These are phyloP conservation scores for Neofusicoccum parvum DNA, from an alignment of 2,329 filamentous ascomycete genomes.

Conservation along the genomic window DNA sequence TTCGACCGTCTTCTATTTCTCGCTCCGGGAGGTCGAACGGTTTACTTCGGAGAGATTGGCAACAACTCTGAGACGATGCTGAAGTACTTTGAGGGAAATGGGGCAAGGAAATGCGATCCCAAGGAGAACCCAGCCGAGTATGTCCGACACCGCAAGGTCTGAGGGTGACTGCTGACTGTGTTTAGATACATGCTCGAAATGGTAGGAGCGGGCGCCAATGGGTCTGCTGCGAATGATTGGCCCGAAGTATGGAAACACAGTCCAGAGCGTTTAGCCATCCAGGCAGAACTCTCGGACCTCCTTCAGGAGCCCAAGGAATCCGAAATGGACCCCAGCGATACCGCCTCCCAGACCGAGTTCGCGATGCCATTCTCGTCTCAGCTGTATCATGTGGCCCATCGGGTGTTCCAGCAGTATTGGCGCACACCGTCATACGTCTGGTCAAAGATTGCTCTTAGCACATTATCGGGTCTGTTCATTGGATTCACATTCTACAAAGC, in stretches of 20 bases:
- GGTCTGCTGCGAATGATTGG: slow-evolving; percentile 48
- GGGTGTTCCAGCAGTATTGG: slow-evolving; percentile 51
- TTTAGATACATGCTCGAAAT: slow-evolving; percentile 63
- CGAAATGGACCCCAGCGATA: background rate
- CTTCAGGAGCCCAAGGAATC: background rate
- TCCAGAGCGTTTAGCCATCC: slow-evolving; percentile 29
- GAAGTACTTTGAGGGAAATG: slow-evolving; percentile 63
- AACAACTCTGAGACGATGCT: slow-evolving; percentile 43
- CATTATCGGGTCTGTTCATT: slow-evolving; percentile 34
- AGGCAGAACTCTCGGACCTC: slow-evolving; percentile 35
- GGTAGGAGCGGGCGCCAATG: slow-evolving; percentile 35
- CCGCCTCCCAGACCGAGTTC: slow-evolving; percentile 41
- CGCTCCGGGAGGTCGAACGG: slow-evolving; percentile 36
- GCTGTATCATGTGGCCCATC: slow-evolving; percentile 39
- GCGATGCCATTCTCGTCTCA: slow-evolving; percentile 44
- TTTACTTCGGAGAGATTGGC: slow-evolving; percentile 51
- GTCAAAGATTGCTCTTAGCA: slow-evolving; percentile 28
- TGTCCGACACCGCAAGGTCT: background rate
- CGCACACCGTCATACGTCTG: slow-evolving; percentile 47
- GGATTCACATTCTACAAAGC: slow-evolving; percentile 49
- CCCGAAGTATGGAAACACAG: slow-evolving; percentile 42
- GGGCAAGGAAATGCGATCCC: slow-evolving; percentile 59
- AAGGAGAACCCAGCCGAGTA: slow-evolving; percentile 71
- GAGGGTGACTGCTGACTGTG: background rate
- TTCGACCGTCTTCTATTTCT: slow-evolving; percentile 50